phyloP scores from a whole-genome alignment of 495 filamentous ascomycete species.

The Glarea lozoyensis region DNA sequence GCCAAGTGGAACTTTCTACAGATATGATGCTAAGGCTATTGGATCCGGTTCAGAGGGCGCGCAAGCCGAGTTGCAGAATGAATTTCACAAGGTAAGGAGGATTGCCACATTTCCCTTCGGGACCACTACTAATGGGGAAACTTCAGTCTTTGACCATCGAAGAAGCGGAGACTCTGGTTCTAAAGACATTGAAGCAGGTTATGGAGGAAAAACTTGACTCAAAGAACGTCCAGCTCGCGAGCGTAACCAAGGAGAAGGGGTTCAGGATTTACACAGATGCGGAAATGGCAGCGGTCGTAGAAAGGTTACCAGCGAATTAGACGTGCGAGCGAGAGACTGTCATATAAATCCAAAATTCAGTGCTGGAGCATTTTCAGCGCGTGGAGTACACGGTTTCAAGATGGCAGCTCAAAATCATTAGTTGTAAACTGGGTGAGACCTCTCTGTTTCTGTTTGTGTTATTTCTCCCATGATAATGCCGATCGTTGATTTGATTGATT shows the following conservation, averaged over 20 bases:
- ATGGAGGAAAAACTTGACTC: conserved; percentile 99
- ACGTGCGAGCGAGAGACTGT: no score
- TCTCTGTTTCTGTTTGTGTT: no score
- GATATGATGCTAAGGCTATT: conserved; percentile 98
- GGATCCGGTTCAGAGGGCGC: conserved; percentile 93
- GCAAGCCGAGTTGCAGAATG: conserved; percentile 95
- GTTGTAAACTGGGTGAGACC: no score
- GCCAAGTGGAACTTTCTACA: conserved; percentile 95
- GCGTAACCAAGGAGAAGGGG: conserved; percentile 93
- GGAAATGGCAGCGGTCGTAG: conserved; percentile 89
- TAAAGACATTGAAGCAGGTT: conserved; percentile 98
- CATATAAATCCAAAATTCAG: not conserved
- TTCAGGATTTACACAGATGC: conserved; percentile 97
- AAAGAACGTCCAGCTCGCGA: conserved; percentile 97
- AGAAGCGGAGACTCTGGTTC: conserved; percentile 88
- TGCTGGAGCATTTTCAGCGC: not conserved
- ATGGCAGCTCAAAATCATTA: no score
- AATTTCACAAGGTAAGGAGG: conserved; percentile 73
- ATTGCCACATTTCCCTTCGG: not conserved
- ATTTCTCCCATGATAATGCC: no score
- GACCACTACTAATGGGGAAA: not conserved
- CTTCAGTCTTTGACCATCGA: conserved; percentile 75
- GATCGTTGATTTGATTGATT: no score
- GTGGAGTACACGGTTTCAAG: conserved; percentile 2
- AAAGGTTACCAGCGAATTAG: conserved; percentile 55